These are phyloP conservation scores for Ascocoryne sarcoides DNA, from an alignment of 2,329 filamentous ascomycete genomes.

Conservation along the genomic window DNA sequence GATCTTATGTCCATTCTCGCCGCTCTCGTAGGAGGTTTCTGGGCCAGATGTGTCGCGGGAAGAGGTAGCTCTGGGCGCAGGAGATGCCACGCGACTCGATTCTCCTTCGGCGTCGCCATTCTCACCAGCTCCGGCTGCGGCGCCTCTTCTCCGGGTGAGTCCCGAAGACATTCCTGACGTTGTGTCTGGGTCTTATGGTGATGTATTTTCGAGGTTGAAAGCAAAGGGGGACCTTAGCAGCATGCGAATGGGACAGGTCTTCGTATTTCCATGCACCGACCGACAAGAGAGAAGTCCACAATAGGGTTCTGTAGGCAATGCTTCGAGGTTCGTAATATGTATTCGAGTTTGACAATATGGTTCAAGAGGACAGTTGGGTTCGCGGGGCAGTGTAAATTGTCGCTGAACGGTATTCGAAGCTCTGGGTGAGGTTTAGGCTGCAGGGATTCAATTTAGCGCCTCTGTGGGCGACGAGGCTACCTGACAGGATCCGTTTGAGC, in stretches of 20 bases:
- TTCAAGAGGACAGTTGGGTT: too few relatives aligned
- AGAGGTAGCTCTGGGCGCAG: slow-evolving; percentile 52
- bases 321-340: too few relatives aligned
- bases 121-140: slow-evolving; percentile 53
- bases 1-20: slow-evolving; percentile 97
- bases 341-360: too few relatives aligned
- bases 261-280: slow-evolving; percentile 16
- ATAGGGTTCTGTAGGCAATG: too few relatives aligned
- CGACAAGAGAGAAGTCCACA: slow-evolving; percentile 6
- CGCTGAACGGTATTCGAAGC: too few relatives aligned
- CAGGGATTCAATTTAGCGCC: slow-evolving; percentile 3
- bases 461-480: not conserved
- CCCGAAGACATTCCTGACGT: slow-evolving; percentile 42
- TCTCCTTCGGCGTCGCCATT: slow-evolving; percentile 56
- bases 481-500: too few relatives aligned
- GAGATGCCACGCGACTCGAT: slow-evolving; percentile 57
- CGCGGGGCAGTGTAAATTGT: too few relatives aligned
- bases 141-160: slow-evolving; percentile 58
- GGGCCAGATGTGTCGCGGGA: slow-evolving; percentile 47
- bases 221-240: slow-evolving; percentile 18
- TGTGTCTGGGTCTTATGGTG: slow-evolving; percentile 12
- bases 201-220: slow-evolving; percentile 11
- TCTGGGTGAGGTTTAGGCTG: not conserved
- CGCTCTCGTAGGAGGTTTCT: slow-evolving; percentile 80
- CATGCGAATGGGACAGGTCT: slow-evolving; percentile 19